phyloP scores from a whole-genome alignment of 2,329 filamentous ascomycete species.

The Aureobasidium sp. region DNA sequence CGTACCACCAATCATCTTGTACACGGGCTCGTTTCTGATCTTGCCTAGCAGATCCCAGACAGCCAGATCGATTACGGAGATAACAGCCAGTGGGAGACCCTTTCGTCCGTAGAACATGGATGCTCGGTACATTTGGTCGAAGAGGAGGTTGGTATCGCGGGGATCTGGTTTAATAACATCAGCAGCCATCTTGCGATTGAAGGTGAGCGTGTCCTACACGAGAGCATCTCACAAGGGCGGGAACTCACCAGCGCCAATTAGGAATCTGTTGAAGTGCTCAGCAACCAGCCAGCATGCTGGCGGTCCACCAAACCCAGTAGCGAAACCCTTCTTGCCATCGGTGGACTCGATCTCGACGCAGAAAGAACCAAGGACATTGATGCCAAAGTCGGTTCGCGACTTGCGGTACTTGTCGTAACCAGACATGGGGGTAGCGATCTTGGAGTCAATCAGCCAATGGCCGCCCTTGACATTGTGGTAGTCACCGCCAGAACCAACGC shows the following conservation, averaged over 20 bases:
- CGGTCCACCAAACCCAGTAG: conserved; percentile 87
- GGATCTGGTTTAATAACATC: conserved; percentile 51
- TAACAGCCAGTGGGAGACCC: conserved; percentile 79
- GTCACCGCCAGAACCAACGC: conserved; percentile 58
- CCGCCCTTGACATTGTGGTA: conserved; percentile 81
- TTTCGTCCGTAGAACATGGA: conserved; percentile 97
- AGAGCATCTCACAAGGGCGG: too few species aligned
- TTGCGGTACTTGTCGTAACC: conserved; percentile 80
- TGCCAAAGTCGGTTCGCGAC: conserved; percentile 86
- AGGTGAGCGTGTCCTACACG: too few species aligned
- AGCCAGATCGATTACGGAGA: conserved; percentile 88
- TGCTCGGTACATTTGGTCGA: conserved; percentile 92
- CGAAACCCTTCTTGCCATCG: conserved; percentile 88
- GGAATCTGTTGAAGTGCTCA: conserved; percentile 87
- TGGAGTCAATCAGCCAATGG: conserved; percentile 77
- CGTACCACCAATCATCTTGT: conserved; percentile 88
- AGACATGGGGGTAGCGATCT: conserved; percentile 88
- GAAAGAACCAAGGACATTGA: conserved; percentile 90
- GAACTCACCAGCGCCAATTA: conserved; percentile 60
- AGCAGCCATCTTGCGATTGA: background rate
- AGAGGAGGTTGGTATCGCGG: conserved; percentile 81
- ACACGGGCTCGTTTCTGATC: conserved; percentile 84
- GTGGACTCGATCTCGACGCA: conserved; percentile 80
- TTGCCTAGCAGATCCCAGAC: conserved; percentile 90
- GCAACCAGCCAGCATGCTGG: conserved; percentile 91